These are phyloP conservation scores for Saccharomyces hybrid DNA, from an alignment of 1,139 yeast species.

Conservation along the genomic window DNA sequence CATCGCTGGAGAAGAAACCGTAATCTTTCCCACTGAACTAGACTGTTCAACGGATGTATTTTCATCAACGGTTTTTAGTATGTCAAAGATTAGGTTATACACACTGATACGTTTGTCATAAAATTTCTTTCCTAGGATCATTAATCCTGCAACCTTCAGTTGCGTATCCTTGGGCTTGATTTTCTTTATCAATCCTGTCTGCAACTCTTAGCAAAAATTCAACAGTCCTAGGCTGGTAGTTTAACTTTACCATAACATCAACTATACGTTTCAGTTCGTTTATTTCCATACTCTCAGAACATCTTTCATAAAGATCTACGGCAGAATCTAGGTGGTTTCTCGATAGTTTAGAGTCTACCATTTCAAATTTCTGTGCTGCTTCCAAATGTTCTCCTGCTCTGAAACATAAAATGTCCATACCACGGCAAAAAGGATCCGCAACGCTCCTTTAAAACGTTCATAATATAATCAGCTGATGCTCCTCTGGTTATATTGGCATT, in stretches of 20 bases:
- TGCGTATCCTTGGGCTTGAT: constrained; percentile 47
- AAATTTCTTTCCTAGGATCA: constrained; percentile 41
- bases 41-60: constrained; percentile 35
- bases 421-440: constrained; percentile 95
- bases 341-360: constrained; percentile 62
- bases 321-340: constrained; percentile 67
- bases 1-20: constrained; percentile 29
- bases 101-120: constrained; percentile 48
- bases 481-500: constrained; percentile 85
- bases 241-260: constrained; percentile 66
- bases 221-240: constrained; percentile 78
- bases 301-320: constrained; percentile 66
- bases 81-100: constrained; percentile 66
- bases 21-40: not conserved
- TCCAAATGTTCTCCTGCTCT: constrained; percentile 89
- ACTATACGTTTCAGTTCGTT: constrained; percentile 80
- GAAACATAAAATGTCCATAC: constrained; percentile 87
- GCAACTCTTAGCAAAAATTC: constrained; percentile 77
- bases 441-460: constrained; percentile 79
- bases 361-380: constrained; percentile 70
- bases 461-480: constrained; percentile 83
- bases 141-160: constrained; percentile 43
- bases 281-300: constrained; percentile 66
- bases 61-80: constrained; percentile 64
- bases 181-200: constrained; percentile 54